Conservation (phyloP, 169 alveolate species). For the Cardiosporidium cionae region DNA sequence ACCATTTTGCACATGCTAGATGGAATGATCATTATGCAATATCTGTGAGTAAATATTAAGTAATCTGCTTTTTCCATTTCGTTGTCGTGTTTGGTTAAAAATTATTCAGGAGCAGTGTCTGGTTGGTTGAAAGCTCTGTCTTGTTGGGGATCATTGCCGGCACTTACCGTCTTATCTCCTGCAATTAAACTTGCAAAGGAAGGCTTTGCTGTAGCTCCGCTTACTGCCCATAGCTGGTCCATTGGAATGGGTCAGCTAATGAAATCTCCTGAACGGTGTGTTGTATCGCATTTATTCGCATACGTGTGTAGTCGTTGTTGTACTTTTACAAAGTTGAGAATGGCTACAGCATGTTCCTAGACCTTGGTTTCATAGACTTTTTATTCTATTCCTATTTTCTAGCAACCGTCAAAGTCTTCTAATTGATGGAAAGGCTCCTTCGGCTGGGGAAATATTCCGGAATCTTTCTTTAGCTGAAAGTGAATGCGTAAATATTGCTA, state of each 20-base stretch:
- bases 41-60: not conserved
- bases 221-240: not conserved
- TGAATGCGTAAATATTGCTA: too few relatives aligned
- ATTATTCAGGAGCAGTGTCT: not conserved
- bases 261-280: not conserved
- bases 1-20: not conserved
- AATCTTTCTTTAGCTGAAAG: too few relatives aligned
- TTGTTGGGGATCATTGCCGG: not conserved
- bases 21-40: not conserved
- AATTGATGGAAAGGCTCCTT: too few relatives aligned
- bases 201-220: constrained; percentile 2
- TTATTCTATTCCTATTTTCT: too few relatives aligned
- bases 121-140: not conserved
- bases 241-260: not conserved
- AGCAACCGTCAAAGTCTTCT: too few relatives aligned
- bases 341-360: too few relatives aligned
- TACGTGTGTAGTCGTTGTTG: not conserved
- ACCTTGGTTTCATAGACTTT: too few relatives aligned
- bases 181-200: not conserved
- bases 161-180: not conserved
- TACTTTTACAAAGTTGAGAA: too few relatives aligned
- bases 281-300: not conserved
- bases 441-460: too few relatives aligned
- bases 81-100: not conserved
- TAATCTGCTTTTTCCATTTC: not conserved